phyloP scores from a whole-genome alignment of 257 asterid species.

The Ajuga chamaepitys region DNA sequence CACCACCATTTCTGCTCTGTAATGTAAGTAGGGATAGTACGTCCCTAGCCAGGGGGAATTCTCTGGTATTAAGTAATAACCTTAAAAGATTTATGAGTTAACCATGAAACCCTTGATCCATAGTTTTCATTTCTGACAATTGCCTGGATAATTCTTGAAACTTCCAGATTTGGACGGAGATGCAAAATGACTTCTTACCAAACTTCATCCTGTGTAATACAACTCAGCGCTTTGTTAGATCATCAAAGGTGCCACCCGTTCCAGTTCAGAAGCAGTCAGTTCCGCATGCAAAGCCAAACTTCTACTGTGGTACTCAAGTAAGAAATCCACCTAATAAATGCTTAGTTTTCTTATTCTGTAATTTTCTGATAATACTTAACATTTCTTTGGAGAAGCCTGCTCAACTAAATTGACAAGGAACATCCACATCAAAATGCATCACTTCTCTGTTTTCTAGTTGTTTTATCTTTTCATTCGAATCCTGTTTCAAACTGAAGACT shows the following conservation, averaged over 20 bases:
- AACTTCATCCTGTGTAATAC: slow-evolving; percentile 95
- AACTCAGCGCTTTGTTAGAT: slow-evolving; percentile 94
- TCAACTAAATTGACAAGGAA: background rate
- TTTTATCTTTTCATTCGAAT: background rate
- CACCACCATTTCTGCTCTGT: background rate
- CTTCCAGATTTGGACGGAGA: slow-evolving; percentile 87
- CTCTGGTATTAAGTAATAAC: background rate
- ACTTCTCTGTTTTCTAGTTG: background rate
- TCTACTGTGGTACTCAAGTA: slow-evolving; percentile 95
- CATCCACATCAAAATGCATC: background rate
- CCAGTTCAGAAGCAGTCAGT: slow-evolving; percentile 90
- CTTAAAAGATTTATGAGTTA: background rate
- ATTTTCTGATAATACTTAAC: slow-evolving; percentile 3
- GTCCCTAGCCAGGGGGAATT: background rate
- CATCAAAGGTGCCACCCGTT: slow-evolving; percentile 66
- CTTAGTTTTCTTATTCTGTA: background rate
- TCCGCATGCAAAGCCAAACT: slow-evolving; percentile 86
- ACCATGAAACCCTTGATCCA: background rate
- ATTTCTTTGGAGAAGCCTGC: background rate
- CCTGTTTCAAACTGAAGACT: background rate
- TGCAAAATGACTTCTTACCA: slow-evolving; percentile 96
- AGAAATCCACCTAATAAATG: slow-evolving; percentile 22
- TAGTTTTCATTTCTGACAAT: slow-evolving; percentile 16
- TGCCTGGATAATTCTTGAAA: slow-evolving; percentile 18
- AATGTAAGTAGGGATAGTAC: background rate